Evolutionary conservation across 2,329 filamentous ascomycete genomes (phyloP), one percentile per base, ranked within the genome.

Genomic region (Sclerotinia borealis): DNA sequence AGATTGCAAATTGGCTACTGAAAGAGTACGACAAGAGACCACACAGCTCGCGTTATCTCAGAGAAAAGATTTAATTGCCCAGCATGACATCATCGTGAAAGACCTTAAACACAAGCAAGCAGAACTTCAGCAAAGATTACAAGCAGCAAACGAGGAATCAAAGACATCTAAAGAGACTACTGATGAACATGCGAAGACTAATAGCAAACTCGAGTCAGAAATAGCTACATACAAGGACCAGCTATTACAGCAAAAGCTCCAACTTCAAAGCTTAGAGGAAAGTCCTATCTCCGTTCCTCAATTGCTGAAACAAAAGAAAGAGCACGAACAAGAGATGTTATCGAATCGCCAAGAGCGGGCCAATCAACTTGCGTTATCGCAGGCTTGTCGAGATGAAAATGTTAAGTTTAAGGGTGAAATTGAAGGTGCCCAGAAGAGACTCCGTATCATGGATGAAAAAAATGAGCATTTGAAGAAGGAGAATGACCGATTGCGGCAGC

Each of bases 21-120:
- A 52, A 11, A 61, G 25, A 27, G 41, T 31, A 48, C 45, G 48
- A 61, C 69, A 34, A 70, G 75, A 45, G 65, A 78, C 8, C 64
- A 72, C 17, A 66, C 68, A 13, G 43, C 55, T 48, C 52, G 60
- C 41, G 54, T 65, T 37, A 9, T 36, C 31, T 27, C 65, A 69
- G 27, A 59, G 25, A 22, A 63, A 29, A 11, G 60, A 61, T 19
- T 4, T 60, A 15, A 15, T 47, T 6, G 29, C 29, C 17, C 25
- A 58, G 11, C 61, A 67, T 47, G 58, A 62, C 22, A 22, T 31
- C 17, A 15, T 47, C 4, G 41, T 64, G 0, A 43, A 64, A 9
- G 52, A 55, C 11, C 55, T 67, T 10, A 45, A 58, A 17, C 63
- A 61, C 17, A 54, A 51, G 27, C 37, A 56, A 22, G 19, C 36